A percentile compares a stretch with the other conserved stretches of the same genome.
These are phyloP conservation scores for Vaccinium macrocarpon DNA, from an alignment of 148 eudicot species.

Conservation along the genomic window DNA sequence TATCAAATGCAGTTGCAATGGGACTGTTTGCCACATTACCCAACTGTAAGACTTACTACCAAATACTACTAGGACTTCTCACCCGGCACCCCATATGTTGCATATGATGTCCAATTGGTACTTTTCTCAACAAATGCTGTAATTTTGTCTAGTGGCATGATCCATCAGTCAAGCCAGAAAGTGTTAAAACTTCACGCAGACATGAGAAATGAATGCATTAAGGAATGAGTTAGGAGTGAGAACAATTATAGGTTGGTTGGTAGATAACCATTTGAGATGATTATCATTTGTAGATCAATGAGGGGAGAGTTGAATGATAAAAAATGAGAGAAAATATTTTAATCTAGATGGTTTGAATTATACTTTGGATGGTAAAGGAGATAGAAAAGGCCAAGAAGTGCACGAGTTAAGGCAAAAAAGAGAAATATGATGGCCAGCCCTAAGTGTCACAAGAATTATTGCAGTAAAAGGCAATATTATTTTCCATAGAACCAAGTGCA, in stretches of 20 bases:
- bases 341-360: neutral
- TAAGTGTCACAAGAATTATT: neutral
- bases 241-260: neutral
- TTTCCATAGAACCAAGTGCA: neutral
- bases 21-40: slow-evolving; percentile 57
- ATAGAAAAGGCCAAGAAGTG: neutral
- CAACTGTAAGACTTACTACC: slow-evolving; percentile 36
- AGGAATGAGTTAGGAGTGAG: neutral
- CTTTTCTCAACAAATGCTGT: neutral
- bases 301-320: neutral
- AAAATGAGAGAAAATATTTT: neutral
- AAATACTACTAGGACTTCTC: neutral
- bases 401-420: neutral
- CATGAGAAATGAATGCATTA: neutral
- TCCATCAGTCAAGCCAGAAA: neutral
- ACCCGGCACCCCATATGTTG: neutral
- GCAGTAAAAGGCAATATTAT: neutral
- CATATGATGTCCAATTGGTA: neutral
- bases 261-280: neutral
- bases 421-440: neutral
- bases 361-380: neutral
- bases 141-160: neutral
- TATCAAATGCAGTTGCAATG: slow-evolving; percentile 63
- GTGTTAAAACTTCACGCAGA: neutral
- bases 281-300: neutral